These are phyloP conservation scores for Handroanthus guayacan DNA, from an alignment of 257 asterid species.

Conservation along the genomic window DNA sequence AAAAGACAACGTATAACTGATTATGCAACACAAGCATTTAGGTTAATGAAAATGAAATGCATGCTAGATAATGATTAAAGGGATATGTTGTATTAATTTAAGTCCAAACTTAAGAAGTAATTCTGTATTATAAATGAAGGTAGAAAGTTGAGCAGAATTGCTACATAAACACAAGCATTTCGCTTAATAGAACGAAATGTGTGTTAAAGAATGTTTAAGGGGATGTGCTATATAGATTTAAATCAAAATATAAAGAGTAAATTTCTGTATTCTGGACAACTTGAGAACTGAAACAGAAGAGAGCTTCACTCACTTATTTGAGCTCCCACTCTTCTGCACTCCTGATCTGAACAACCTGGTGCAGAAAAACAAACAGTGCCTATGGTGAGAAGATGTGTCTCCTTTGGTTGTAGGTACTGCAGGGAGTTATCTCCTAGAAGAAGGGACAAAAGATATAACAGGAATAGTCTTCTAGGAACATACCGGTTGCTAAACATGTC, in stretches of 20 bases:
- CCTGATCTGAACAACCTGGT: constrained; percentile 54
- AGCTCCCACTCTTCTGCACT: constrained; percentile 57
- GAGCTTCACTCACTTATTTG: constrained; percentile 47
- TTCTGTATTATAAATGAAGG: not conserved
- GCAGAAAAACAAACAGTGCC: constrained; percentile 12
- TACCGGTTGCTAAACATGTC: constrained; percentile 59
- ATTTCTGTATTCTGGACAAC: not conserved
- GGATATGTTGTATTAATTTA: not conserved
- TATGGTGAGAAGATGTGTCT: constrained; percentile 20
- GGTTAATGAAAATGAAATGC: constrained; percentile 1
- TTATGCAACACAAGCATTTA: constrained; percentile 7
- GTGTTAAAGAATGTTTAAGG: not conserved
- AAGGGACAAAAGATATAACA: not conserved
- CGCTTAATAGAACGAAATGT: not conserved
- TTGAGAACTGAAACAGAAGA: constrained; percentile 24
- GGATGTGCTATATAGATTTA: not conserved
- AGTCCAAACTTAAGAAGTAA: not conserved
- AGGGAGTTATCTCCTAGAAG: not conserved
- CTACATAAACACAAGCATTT: not conserved
- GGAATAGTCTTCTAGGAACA: constrained; percentile 27
- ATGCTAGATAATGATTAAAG: not conserved
- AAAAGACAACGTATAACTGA: not conserved
- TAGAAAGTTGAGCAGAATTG: not conserved
- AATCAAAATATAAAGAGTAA: constrained; percentile 23
- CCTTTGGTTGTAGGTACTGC: constrained; percentile 18